Evolutionary conservation across 805 yeast species (phyloP).

Genomic region (Torulaspora quercuum): DNA sequence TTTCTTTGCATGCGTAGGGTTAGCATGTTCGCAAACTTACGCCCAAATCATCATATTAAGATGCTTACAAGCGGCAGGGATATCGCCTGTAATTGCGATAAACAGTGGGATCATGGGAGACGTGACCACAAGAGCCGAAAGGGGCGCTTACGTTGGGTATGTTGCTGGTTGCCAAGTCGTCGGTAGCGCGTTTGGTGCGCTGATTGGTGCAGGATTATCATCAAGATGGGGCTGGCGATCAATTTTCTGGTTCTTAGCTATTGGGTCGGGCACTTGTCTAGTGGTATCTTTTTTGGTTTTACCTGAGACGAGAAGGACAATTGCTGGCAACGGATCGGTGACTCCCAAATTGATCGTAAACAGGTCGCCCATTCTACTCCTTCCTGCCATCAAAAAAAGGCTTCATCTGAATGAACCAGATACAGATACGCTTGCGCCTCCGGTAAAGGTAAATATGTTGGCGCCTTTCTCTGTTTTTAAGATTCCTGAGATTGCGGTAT

Average conservation of each 20-base stretch:
- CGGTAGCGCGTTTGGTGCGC: constrained; percentile 77
- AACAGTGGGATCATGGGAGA: constrained; percentile 73
- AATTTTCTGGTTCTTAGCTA: constrained; percentile 71
- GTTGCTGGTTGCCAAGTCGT: constrained; percentile 60
- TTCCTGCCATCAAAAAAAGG: constrained; percentile 21
- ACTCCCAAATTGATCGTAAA: constrained; percentile 45
- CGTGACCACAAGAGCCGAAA: constrained; percentile 55
- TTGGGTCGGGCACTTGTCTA: constrained; percentile 52
- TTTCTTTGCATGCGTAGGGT: constrained; percentile 59
- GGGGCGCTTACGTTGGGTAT: constrained; percentile 70
- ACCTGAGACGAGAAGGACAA: constrained; percentile 71
- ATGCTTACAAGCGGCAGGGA: constrained; percentile 73
- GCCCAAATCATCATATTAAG: constrained; percentile 63
- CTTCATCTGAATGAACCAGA: constrained; percentile 36
- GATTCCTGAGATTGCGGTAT: constrained; percentile 44
- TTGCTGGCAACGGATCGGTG: constrained; percentile 74
- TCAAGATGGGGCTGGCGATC: constrained; percentile 66
- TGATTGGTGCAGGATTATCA: constrained; percentile 50
- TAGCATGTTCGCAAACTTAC: constrained; percentile 56
- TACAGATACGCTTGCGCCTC: constrained; percentile 29
- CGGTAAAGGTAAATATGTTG: constrained; percentile 28
- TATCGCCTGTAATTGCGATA: constrained; percentile 71
- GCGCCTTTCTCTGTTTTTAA: constrained; percentile 45
- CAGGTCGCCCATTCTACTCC: constrained; percentile 44
- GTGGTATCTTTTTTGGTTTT: constrained; percentile 39